Evolutionary conservation across 768 basidiomycete genomes (phyloP).

Genomic region (Leccinum variicolor): DNA sequence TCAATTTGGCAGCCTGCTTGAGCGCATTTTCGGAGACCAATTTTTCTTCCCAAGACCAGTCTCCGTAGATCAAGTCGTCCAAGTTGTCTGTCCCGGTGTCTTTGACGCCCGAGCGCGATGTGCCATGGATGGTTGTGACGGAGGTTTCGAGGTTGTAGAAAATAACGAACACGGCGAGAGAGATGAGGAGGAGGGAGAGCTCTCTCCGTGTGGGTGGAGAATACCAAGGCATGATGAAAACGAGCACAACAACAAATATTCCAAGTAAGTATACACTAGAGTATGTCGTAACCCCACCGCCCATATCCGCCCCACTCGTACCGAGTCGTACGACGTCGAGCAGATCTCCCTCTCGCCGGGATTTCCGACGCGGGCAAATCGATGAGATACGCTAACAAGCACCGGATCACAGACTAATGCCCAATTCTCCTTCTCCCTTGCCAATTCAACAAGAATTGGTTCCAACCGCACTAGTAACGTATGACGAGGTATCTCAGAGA

Average conservation of each 20-base stretch:
- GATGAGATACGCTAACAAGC: slow-evolving; percentile 80
- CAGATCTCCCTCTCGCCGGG: slow-evolving; percentile 92
- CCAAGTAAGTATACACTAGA: neutral
- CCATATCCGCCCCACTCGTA: too few species aligned
- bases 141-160: slow-evolving; percentile 74
- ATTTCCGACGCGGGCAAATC: slow-evolving; percentile 76
- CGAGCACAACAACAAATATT: neutral
- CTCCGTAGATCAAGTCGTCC: slow-evolving; percentile 63
- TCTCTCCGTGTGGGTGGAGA: slow-evolving; percentile 73
- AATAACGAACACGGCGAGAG: slow-evolving; percentile 61
- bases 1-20: slow-evolving; percentile 37
- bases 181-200: slow-evolving; percentile 62
- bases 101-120: slow-evolving; percentile 18
- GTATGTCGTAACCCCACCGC: neutral
- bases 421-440: slow-evolving; percentile 95
- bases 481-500: neutral
- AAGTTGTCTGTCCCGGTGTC: slow-evolving; percentile 43
- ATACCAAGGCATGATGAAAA: slow-evolving; percentile 54
- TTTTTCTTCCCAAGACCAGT: slow-evolving; percentile 64
- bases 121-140: slow-evolving; percentile 34
- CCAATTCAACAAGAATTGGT: slow-evolving; percentile 87
- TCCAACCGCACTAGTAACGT: slow-evolving; percentile 76
- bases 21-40: slow-evolving; percentile 55
- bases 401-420: slow-evolving; percentile 95
- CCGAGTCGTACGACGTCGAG: slow-evolving; percentile 87